A percentile compares a stretch with the other conserved stretches of the same genome.
These are phyloP conservation scores for Fusarium armeniacum DNA, from an alignment of 2,329 filamentous ascomycete genomes.

Conservation along the genomic window DNA sequence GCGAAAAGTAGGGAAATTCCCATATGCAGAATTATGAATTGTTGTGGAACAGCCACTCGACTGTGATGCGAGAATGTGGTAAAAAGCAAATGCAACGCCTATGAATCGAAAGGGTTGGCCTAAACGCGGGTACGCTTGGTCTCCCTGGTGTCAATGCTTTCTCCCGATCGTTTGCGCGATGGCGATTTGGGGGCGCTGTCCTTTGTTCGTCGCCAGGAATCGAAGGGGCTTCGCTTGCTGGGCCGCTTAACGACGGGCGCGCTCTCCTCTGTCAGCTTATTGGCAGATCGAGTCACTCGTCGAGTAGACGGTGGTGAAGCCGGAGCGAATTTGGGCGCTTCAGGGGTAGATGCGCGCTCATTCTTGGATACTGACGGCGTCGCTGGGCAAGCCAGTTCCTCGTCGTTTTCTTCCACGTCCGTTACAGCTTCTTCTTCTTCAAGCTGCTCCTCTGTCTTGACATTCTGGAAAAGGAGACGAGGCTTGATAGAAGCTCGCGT, in stretches of 20 bases:
- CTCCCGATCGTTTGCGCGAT: conserved; percentile 60
- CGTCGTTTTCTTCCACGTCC: conserved; percentile 66
- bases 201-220: conserved; percentile 78
- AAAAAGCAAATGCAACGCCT: conserved; percentile 21
- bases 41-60: conserved; percentile 27
- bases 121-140: conserved; percentile 57
- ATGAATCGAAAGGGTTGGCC: conserved; percentile 9
- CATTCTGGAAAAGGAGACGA: conserved; percentile 76
- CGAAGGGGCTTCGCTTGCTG: conserved; percentile 70
- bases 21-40: conserved; percentile 40
- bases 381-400: conserved; percentile 49
- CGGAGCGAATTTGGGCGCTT: conserved; percentile 68
- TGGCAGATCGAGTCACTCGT: conserved; percentile 69
- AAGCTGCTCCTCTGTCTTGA: conserved; percentile 60
- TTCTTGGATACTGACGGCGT: conserved; percentile 57
- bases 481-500: conserved; percentile 80
- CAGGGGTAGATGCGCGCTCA: conserved; percentile 61
- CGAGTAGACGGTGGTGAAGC: conserved; percentile 73
- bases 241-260: conserved; percentile 61
- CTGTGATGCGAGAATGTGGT: conserved; percentile 14
- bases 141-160: conserved; percentile 50
- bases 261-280: conserved; percentile 62
- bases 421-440: conserved; percentile 73
- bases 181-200: conserved; percentile 60
- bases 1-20: conserved; percentile 24